Percentiles rank a stretch among this genome's conserved stretches.
Conservation (phyloP, 352 stramenopile genomes). For the Phytophthora aleatoria region DNA sequence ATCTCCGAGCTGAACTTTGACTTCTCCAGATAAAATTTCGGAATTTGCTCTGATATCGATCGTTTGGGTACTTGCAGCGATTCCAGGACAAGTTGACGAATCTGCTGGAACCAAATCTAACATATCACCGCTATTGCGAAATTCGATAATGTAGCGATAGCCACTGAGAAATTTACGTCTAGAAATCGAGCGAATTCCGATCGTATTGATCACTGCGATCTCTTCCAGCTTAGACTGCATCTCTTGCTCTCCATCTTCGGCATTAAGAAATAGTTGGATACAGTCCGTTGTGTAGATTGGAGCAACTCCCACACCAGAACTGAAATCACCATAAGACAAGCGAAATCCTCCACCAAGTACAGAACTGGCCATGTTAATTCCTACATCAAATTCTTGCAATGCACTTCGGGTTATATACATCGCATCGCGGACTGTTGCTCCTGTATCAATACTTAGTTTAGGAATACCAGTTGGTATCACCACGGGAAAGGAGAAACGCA, state of each 20-base stretch:
- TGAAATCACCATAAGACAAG: conserved; percentile 67
- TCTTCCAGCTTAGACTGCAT: conserved; percentile 40
- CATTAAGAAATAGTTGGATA: conserved; percentile 45
- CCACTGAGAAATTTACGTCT: conserved; percentile 40
- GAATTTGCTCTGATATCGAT: conserved; percentile 59
- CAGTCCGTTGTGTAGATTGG: conserved; percentile 52
- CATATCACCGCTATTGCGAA: conserved; percentile 58
- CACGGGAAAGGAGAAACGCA: conserved; percentile 59
- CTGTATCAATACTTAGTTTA: conserved; percentile 50
- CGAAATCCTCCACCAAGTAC: conserved; percentile 53
- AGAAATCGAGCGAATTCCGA: conserved; percentile 48
- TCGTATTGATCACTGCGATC: conserved; percentile 57
- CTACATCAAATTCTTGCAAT: conserved; percentile 67
- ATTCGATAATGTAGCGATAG: conserved; percentile 55
- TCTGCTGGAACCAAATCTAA: conserved; percentile 55
- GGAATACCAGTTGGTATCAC: conserved; percentile 39
- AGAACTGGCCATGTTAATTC: conserved; percentile 46
- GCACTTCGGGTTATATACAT: conserved; percentile 51
- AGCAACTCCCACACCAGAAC: conserved; percentile 22
- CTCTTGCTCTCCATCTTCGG: conserved; percentile 53
- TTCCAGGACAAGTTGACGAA: conserved; percentile 35
- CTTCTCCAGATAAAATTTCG: conserved; percentile 51
- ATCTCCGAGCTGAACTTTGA: conserved; percentile 48
- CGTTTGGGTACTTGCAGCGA: conserved; percentile 56
- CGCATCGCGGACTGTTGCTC: conserved; percentile 32